Base-by-base conservation (phyloP, 2,329 filamentous ascomycete genomes). In the Alternaria conjuncta region DNA sequence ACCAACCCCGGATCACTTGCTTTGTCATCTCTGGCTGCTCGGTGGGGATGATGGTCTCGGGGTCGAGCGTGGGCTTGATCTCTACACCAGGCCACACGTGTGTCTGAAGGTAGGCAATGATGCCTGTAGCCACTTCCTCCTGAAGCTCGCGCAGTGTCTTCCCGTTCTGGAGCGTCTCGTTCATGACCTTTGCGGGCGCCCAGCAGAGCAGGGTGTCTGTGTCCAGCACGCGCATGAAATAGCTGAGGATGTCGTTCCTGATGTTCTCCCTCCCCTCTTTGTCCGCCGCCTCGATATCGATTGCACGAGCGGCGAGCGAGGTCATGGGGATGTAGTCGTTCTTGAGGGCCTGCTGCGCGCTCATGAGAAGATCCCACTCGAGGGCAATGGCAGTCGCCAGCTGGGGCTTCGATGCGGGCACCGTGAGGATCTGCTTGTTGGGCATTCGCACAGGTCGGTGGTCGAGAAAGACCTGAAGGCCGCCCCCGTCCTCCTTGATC, bases 191-290 rank as follows among this genome's bases (percentile, higher is more conserved):
- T 73, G 85, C 85, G 0, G 90, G 90, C 18, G 88, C 93, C 92
- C 94, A 97, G 86, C 95, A 98, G 2, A 99, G 88, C 36, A 98
- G 83, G 0, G 93, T 94, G 81, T 99, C 96, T 1, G 96, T 98
- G 72, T 94, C 90, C 25, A 99, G 86, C 80, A 98, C 98, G 50
- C 91, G 88, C 85, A 98, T 87, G 55, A 96, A 82, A 67, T 88
- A 90, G 18, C 83, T 84, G 15, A 91, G 82, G 50, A 97, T 89
- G 44, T 86, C 83, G 0, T 86, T 78, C 36, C 94, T 86, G 41
- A 91, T 85, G 23, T 84, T 83, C 15, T 74, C 77, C 43, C 84
- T 79, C 4, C 84, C 84, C 10, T 80, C 68, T 0, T 77, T 78
- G 69, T 97, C 92, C 70, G 93, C 90, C 20, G 85, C 85, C 51